Evolutionary conservation across 148 eudicot species (phyloP).

Genomic region (Silene conica): DNA sequence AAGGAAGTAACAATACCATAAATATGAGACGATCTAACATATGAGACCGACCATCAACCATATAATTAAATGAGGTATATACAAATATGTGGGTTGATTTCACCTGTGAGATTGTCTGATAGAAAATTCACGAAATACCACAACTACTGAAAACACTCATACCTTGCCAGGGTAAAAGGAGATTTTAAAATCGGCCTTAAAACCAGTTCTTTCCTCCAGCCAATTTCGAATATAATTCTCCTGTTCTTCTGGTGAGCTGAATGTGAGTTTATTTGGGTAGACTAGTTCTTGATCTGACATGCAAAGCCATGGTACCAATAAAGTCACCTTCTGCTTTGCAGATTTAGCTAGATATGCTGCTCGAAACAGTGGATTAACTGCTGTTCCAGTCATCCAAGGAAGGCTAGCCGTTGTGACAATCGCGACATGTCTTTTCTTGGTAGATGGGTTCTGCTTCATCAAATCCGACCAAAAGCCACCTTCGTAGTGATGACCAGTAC

Average conservation of each 20-base stretch:
- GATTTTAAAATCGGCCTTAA: constrained; percentile 85
- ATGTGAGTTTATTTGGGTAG: constrained; percentile 79
- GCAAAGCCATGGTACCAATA: constrained; percentile 96
- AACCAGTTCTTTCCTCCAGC: constrained; percentile 95
- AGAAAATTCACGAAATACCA: background rate
- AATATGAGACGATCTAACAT: background rate
- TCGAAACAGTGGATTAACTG: constrained; percentile 93
- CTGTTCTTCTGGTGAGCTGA: constrained; percentile 86
- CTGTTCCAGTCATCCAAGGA: constrained; percentile 99
- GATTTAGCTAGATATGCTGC: constrained; percentile 92
- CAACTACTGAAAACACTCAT: constrained; percentile 13
- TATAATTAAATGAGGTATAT: background rate
- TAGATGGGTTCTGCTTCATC: constrained; percentile 38
- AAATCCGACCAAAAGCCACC: constrained; percentile 80
- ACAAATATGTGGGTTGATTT: background rate
- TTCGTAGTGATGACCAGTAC: constrained; percentile 93
- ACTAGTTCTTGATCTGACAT: constrained; percentile 90
- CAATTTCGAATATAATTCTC: constrained; percentile 79
- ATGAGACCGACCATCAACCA: background rate
- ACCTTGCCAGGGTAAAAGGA: constrained; percentile 99
- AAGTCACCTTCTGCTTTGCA: constrained; percentile 81
- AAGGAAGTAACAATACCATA: background rate
- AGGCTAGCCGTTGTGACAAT: constrained; percentile 98
- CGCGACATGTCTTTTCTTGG: constrained; percentile 79
- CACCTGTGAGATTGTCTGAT: background rate